phyloP scores from a whole-genome alignment of 495 filamentous ascomycete genomes.

The Alectoria sarmentosa region DNA sequence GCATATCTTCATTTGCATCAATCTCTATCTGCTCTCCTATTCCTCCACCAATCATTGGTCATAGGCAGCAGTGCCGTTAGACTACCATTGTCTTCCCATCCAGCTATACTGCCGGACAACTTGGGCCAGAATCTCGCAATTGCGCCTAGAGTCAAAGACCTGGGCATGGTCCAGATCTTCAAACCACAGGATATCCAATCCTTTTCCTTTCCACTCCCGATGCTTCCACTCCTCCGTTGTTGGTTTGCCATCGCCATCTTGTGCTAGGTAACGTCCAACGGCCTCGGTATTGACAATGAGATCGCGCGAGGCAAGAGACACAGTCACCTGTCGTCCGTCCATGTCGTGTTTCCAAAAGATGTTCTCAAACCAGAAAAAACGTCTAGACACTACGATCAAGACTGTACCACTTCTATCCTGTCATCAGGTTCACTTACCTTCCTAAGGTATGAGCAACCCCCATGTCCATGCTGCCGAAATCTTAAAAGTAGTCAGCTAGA shows the following conservation, averaged over 20 bases:
- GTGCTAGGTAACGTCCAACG: conserved; percentile 50
- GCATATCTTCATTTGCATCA: background rate
- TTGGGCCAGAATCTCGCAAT: conserved; percentile 37
- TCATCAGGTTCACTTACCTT: conserved; percentile 24
- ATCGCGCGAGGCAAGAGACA: conserved; percentile 52
- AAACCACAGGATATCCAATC: conserved; percentile 57
- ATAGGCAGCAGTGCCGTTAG: background rate
- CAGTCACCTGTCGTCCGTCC: conserved; percentile 40
- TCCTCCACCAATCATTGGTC: background rate
- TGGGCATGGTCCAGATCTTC: conserved; percentile 59
- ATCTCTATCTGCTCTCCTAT: background rate
- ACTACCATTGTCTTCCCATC: background rate
- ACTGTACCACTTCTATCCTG: background rate
- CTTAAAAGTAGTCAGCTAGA: background rate
- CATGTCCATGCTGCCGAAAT: conserved; percentile 59
- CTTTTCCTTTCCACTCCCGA: conserved; percentile 39
- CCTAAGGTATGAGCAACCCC: conserved; percentile 52
- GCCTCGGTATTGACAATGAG: conserved; percentile 55
- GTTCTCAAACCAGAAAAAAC: conserved; percentile 64
- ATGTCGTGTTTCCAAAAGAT: conserved; percentile 62
- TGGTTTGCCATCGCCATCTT: conserved; percentile 22
- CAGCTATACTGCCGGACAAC: conserved; percentile 26
- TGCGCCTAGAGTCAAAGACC: conserved; percentile 47
- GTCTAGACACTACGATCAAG: conserved; percentile 15
- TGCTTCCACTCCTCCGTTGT: conserved; percentile 34